These are phyloP conservation scores for Angomonas deanei DNA, from an alignment of 208 protist species.

Conservation along the genomic window DNA sequence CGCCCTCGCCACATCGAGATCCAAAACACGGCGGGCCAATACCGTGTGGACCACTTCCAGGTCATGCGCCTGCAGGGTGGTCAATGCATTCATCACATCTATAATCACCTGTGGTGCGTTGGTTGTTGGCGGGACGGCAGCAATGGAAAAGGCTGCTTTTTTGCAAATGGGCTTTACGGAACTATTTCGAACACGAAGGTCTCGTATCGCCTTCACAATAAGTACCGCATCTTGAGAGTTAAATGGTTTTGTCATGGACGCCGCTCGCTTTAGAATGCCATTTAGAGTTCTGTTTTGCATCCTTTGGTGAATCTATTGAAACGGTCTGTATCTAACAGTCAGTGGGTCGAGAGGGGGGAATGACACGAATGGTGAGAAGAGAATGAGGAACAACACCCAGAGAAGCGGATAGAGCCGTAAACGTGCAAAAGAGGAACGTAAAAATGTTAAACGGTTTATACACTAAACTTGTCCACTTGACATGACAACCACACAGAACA, in stretches of 20 bases:
- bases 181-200: constrained; percentile 27
- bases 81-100: constrained; percentile 41
- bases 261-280: constrained; percentile 35
- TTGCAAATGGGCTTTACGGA: constrained; percentile 41
- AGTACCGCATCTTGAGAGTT: constrained; percentile 57
- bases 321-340: not conserved
- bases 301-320: not conserved
- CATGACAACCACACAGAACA: too few species aligned
- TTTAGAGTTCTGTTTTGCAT: constrained; percentile 1
- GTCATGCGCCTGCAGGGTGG: constrained; percentile 29
- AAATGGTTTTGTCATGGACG: constrained; percentile 27
- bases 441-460: too few species aligned
- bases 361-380: too few species aligned
- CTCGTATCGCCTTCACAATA: constrained; percentile 36
- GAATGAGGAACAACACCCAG: too few species aligned
- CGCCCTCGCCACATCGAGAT: constrained; percentile 13
- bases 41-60: constrained; percentile 39
- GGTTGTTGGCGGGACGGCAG: constrained; percentile 26
- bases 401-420: too few species aligned
- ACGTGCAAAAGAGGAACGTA: too few species aligned
- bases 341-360: too few species aligned
- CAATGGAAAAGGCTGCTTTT: constrained; percentile 53
- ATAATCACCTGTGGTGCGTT: constrained; percentile 20
- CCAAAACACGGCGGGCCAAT: constrained; percentile 36
- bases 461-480: too few species aligned